These are phyloP conservation scores for Trametes polyzona DNA, from an alignment of 1,284 basidiomycete genomes.

Conservation along the genomic window DNA sequence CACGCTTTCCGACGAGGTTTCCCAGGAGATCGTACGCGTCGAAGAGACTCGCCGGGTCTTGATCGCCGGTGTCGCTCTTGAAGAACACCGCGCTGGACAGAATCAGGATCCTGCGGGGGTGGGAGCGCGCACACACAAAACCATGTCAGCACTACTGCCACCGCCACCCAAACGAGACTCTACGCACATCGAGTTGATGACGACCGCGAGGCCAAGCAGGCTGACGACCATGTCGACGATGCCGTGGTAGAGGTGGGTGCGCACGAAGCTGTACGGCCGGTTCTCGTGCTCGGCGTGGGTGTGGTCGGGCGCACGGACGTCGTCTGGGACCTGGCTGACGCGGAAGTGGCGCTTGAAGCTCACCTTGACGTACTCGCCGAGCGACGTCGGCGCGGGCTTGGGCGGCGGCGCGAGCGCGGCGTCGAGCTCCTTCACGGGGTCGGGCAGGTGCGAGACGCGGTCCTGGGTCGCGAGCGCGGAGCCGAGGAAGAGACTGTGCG, in stretches of 20 bases:
- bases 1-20: constrained; percentile 68
- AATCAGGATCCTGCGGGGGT: constrained; percentile 61
- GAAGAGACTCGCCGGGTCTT: constrained; percentile 73
- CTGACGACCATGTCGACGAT: constrained; percentile 68
- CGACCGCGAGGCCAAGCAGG: constrained; percentile 81
- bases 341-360: constrained; percentile 24
- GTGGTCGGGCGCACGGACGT: constrained; percentile 17
- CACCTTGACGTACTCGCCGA: not conserved
- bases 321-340: constrained; percentile 23
- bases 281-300: constrained; percentile 56
- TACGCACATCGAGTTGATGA: constrained; percentile 83
- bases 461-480: constrained; percentile 86
- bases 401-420: constrained; percentile 16
- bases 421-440: constrained; percentile 7
- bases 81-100: constrained; percentile 78
- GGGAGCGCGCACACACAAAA: not conserved
- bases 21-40: constrained; percentile 81
- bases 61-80: constrained; percentile 47
- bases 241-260: constrained; percentile 79
- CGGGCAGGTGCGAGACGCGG: constrained; percentile 44
- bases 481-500: constrained; percentile 90
- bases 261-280: constrained; percentile 69
- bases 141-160: too few species aligned
- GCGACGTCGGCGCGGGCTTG: constrained; percentile 2
- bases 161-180: too few species aligned